Evolutionary conservation across 495 filamentous ascomycete genomes (phyloP).

Genomic region (Bryoglossum gracile): DNA sequence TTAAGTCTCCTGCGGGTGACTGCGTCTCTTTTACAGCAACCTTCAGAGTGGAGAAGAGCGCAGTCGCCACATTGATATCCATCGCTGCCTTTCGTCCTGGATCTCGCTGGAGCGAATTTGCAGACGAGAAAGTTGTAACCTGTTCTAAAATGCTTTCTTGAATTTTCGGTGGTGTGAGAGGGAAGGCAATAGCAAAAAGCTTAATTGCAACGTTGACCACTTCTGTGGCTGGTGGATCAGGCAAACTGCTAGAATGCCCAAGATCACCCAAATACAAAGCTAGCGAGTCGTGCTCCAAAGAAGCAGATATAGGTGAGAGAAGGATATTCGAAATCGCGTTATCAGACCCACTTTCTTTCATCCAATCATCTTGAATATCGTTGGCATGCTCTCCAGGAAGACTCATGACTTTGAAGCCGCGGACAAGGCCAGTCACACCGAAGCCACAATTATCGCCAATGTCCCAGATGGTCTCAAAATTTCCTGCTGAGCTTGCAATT

Average conservation of each 20-base stretch:
- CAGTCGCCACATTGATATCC: conserved; percentile 80
- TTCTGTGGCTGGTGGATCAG: conserved; percentile 84
- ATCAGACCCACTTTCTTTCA: conserved; percentile 56
- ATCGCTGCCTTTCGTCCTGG: conserved; percentile 84
- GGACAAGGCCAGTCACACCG: conserved; percentile 78
- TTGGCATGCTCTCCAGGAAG: conserved; percentile 64
- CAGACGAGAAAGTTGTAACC: conserved; percentile 75
- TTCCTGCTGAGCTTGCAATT: conserved; percentile 84
- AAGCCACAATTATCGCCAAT: conserved; percentile 90
- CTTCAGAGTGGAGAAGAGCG: conserved; percentile 71
- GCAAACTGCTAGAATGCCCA: conserved; percentile 41
- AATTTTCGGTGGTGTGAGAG: conserved; percentile 78
- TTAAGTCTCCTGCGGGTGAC: conserved; percentile 66
- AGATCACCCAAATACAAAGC: conserved; percentile 68
- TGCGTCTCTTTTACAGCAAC: conserved; percentile 74
- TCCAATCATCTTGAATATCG: conserved; percentile 49
- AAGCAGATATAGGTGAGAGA: conserved; percentile 69
- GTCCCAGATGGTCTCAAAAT: conserved; percentile 92
- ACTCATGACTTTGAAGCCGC: conserved; percentile 63
- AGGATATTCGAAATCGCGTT: conserved; percentile 62
- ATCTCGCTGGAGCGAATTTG: conserved; percentile 72
- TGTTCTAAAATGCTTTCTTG: conserved; percentile 96
- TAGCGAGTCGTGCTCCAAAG: conserved; percentile 85
- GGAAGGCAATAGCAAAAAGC: conserved; percentile 83
- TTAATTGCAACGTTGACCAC: conserved; percentile 91